Conservation (phyloP, 306 rosid species). For the Heteromeles arbutifolia region DNA sequence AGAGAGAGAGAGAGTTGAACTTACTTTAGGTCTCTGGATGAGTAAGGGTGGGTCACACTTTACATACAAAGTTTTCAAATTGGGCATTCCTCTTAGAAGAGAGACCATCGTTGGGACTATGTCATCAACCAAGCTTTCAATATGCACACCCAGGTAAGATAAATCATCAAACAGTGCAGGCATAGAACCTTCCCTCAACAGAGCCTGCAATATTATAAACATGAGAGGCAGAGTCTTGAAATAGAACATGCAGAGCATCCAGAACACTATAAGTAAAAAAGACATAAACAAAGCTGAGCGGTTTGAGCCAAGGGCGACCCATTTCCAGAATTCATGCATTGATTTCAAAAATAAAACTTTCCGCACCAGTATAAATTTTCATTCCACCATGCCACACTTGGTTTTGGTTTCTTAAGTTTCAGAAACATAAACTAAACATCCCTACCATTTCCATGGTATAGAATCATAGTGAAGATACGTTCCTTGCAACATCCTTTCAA, state of each 20-base stretch:
- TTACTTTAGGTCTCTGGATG: neutral
- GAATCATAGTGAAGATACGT: neutral
- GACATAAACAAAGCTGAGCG: neutral
- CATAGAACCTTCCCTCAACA: neutral
- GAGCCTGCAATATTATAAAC: neutral
- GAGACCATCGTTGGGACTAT: neutral
- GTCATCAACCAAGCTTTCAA: constrained; percentile 1
- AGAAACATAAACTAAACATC: neutral
- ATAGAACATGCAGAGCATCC: neutral
- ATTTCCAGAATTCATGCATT: neutral
- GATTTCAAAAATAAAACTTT: neutral
- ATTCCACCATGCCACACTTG: neutral
- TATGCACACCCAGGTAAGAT: neutral
- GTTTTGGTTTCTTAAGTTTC: neutral
- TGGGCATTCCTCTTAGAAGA: neutral
- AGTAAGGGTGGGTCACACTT: neutral
- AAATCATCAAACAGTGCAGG: neutral
- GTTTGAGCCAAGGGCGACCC: neutral
- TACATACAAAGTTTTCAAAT: neutral
- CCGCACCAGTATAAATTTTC: neutral
- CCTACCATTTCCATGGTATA: neutral
- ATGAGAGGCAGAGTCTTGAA: neutral
- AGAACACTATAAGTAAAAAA: neutral
- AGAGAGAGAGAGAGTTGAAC: neutral
- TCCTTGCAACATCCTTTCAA: neutral